A percentile compares a stretch with the other conserved stretches of the same genome.
These are phyloP conservation scores for Euclidium syriacum DNA, from an alignment of 345 rosid genomes.

Conservation along the genomic window DNA sequence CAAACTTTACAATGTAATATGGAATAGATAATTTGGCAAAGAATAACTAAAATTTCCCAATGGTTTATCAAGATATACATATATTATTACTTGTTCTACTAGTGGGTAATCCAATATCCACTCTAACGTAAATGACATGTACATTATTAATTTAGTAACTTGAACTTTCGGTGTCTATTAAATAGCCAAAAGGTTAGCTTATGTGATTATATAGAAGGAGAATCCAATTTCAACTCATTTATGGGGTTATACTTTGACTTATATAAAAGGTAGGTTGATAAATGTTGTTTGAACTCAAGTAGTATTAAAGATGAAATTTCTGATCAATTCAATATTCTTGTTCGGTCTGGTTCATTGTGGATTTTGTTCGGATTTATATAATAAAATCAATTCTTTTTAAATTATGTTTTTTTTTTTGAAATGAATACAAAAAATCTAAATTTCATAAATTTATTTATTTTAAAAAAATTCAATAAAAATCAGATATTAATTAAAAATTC, in stretches of 20 bases:
- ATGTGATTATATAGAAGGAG: neutral
- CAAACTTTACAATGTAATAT: neutral
- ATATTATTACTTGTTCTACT: neutral
- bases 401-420: no score
- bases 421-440: no score
- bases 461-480: no score
- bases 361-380: no score
- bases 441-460: no score
- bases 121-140: neutral
- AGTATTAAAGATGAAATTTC: no score
- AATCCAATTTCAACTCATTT: neutral
- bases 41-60: neutral
- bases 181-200: neutral
- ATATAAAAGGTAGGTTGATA: no score
- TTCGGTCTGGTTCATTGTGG: no score
- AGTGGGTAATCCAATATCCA: constrained; percentile 7
- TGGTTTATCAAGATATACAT: neutral
- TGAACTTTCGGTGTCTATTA: constrained; percentile 13
- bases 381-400: no score
- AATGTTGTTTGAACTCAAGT: no score
- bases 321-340: no score
- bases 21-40: neutral
- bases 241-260: neutral
- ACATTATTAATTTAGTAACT: neutral
- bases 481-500: no score